Conservation (phyloP, 176 grass and related monocot species). For the Ananas comosus region DNA sequence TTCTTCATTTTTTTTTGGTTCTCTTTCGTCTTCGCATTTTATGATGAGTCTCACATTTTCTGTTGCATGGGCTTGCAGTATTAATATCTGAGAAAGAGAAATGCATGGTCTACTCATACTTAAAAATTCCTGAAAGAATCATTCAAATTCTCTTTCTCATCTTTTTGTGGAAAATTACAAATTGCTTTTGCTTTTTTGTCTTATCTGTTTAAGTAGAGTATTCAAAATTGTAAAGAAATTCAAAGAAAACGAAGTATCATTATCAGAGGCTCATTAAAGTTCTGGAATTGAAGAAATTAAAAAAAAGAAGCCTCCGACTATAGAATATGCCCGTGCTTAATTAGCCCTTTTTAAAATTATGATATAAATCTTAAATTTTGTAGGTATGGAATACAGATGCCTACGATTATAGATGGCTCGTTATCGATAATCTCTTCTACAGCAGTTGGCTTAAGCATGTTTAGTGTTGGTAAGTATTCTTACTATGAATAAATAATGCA, state of each 20-base stretch:
- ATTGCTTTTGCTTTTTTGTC: no score
- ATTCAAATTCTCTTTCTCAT: neutral
- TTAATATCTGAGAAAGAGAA: no score
- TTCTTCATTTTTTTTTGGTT: neutral
- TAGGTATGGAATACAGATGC: slow-evolving; percentile 59
- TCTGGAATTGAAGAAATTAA: no score
- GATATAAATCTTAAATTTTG: neutral
- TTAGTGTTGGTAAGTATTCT: slow-evolving; percentile 41
- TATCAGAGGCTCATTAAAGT: no score
- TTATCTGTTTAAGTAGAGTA: no score
- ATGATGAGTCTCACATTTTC: neutral
- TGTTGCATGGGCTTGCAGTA: no score
- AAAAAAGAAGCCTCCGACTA: no score
- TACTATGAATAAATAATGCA: neutral
- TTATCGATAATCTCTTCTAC: slow-evolving; percentile 53
- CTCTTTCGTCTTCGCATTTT: slow-evolving; percentile 4
- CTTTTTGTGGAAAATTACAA: neutral
- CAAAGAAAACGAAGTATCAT: no score
- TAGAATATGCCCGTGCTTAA: no score
- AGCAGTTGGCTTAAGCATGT: slow-evolving; percentile 82
- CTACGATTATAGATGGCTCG: slow-evolving; percentile 45
- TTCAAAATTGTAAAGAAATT: neutral
- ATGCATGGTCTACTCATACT: no score
- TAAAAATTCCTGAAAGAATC: neutral
- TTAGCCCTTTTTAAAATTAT: neutral